Evolutionary conservation across 2,329 filamentous ascomycete species (phyloP), one percentile per base, ranked within the genome.

Genomic region (Fusarium sp.): DNA sequence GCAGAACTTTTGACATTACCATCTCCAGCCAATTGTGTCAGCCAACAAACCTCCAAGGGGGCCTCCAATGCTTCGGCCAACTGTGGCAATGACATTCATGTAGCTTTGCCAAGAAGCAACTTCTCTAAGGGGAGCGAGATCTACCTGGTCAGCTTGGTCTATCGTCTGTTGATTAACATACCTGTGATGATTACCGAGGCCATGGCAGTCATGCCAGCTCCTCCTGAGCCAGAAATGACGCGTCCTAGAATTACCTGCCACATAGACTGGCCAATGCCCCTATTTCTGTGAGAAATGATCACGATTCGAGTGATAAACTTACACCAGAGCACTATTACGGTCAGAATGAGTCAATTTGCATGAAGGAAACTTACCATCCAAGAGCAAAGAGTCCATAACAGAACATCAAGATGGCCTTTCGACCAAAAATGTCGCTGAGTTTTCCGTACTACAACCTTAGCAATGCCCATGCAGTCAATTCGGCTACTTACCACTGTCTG

Each of bases 11-110:
- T n/a, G n/a, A n/a, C n/a, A n/a, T 29, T 22, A 77, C 75, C 88
- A 91, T 36, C 91, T 85, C 91, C 91, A 93, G 9, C 91, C 91
- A 25, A 93, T 84, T 1, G 82, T 84, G 70, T 92, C 90, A 11
- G 89, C 90, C 6, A 93, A 84, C 36, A 88, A 85, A 0, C 91
- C 91, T 2, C 91, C 91, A 10, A 88, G 76, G 1, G 88, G 88
- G 0, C 87, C 88, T 2, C 88, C 88, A 0, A 89, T 75, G 52
- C 86, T 88, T 38, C 88, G 82, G 3, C 87, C 88, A 3, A 84
- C 82, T 0, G 88, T 89, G 13, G 86, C 84, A 13, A 86, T 84
- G 0, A 90, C 82, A 50, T 90, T 89, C 65, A 88, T 82, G 68
- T 88, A 89, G 13, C 86, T 85, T 59, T 87, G 84, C 88, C 88